Evolutionary conservation across 768 basidiomycete species (phyloP).

Genomic region (Suillus placidus): DNA sequence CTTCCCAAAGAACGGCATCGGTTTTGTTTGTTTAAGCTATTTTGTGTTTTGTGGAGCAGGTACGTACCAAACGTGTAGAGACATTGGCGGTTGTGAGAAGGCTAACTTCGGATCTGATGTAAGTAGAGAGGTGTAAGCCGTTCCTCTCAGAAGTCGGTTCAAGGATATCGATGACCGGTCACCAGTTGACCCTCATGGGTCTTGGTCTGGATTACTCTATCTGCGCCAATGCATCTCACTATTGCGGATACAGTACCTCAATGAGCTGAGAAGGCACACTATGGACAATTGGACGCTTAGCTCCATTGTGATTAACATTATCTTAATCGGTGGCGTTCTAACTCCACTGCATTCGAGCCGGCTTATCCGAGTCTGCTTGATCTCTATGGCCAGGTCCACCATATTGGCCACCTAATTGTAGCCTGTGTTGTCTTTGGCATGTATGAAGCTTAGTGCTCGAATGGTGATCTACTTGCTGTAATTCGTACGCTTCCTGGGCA

Average conservation of each 20-base stretch:
- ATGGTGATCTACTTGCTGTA: background rate
- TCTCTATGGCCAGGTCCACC: conserved; percentile 22
- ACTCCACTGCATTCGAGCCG: background rate
- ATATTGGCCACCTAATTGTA: conserved; percentile 26
- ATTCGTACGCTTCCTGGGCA: background rate
- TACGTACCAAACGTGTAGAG: background rate
- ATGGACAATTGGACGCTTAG: background rate
- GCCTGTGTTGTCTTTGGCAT: conserved; percentile 9
- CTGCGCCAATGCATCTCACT: background rate
- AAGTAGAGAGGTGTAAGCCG: background rate
- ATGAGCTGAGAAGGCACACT: background rate
- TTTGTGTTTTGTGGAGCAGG: background rate
- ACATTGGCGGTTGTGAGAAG: background rate
- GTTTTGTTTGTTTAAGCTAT: background rate
- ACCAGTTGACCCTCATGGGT: too few relatives aligned
- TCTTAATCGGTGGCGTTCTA: background rate
- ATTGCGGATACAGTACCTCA: background rate
- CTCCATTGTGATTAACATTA: background rate
- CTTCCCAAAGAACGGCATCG: background rate
- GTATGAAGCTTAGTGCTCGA: background rate
- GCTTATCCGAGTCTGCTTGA: conserved; percentile 14
- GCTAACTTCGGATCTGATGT: background rate
- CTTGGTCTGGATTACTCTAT: background rate
- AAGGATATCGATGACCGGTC: background rate
- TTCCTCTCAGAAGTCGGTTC: background rate